These are phyloP conservation scores for Stellera chamaejasme DNA, from an alignment of 345 rosid species.

Conservation along the genomic window DNA sequence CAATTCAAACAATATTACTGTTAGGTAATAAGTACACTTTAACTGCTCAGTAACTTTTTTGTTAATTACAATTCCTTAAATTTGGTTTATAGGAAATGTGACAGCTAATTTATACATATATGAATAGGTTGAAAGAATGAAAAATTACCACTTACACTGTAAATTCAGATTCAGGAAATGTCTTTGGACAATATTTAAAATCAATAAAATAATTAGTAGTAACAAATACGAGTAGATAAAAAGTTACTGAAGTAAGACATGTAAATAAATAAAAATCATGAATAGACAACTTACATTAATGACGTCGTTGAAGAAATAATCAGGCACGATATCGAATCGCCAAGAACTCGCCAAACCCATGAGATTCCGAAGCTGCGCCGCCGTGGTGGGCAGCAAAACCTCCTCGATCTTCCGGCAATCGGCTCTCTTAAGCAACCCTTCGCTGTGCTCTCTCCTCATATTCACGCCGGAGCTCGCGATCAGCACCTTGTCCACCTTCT, in stretches of 20 bases:
- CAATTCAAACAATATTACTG: neutral
- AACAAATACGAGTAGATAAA: neutral
- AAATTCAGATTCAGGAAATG: too few relatives aligned
- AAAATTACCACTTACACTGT: too few relatives aligned
- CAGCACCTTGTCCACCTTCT: conserved; percentile 72
- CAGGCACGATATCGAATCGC: conserved; percentile 40
- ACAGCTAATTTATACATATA: too few relatives aligned
- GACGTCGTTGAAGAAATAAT: conserved; percentile 47
- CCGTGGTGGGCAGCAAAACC: conserved; percentile 64
- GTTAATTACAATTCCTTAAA: too few relatives aligned
- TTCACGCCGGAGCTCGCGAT: conserved; percentile 77
- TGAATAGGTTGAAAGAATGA: too few relatives aligned
- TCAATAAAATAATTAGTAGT: too few relatives aligned
- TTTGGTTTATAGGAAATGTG: too few relatives aligned
- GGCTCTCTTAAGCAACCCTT: conserved; percentile 38
- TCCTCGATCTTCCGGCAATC: conserved; percentile 38
- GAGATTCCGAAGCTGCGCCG: conserved; percentile 47
- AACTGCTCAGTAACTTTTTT: too few relatives aligned
- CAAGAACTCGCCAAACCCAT: conserved; percentile 33
- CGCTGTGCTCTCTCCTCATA: conserved; percentile 45
- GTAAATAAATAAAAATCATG: too few relatives aligned
- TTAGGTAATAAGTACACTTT: too few relatives aligned
- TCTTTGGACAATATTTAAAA: neutral
- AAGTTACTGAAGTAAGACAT: too few relatives aligned
- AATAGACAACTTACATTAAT: conserved; percentile 48